Base-by-base conservation (phyloP, 352 stramenopile species). In the Phytopythium aichiense region DNA sequence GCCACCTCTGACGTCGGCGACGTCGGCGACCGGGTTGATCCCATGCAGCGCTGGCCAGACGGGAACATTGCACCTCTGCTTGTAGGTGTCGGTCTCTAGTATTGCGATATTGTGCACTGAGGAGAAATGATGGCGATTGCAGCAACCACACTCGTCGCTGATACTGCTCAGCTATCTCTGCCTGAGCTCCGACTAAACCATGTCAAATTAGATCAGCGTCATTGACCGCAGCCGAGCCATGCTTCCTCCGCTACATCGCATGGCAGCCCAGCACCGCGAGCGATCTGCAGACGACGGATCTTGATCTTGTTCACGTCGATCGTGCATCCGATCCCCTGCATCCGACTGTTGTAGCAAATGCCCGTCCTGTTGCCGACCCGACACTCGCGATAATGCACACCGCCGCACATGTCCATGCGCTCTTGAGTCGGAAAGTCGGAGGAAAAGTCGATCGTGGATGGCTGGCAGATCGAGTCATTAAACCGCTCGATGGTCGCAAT, bases 261-360 rank as follows among this genome's bases (percentile, higher is more conserved):
- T 1, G 51, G 43, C 18, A 8, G 15, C 0, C 67, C 65, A 33
- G 69, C 67, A 0, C 16, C 28, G 7, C 70, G 56, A 28, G 65
- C 55, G 42, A 77, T 74, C 35, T 77, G 66, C 18, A 63, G 55
- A 7, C 48, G 58, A 6, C 73, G 68, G 30, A 77, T 62, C 23
- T 45, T 37, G 12, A 74, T 72, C 49, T 69, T 75, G 20, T 63
- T 58, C 0, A 52, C 55, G 28, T 77, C 71, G 3, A 61, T 52
- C 40, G 71, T 68, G 51, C 71, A 82, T 23, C 63, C 55, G 7
- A 82, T 50, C 9, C 72, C 66, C 25, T 81, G 68, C 51, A 82
- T 67, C 0, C 61, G 63, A n/a, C 63, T 71, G 38, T 72, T 73
- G 25, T 66, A 77, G 31, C 73, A 79, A 30, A 81, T 79, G 3